Percentiles rank a stretch among this genome's conserved stretches.
Evolutionary conservation across 139 green algal species (phyloP).

Genomic region (Chlamydomonas applanata): DNA sequence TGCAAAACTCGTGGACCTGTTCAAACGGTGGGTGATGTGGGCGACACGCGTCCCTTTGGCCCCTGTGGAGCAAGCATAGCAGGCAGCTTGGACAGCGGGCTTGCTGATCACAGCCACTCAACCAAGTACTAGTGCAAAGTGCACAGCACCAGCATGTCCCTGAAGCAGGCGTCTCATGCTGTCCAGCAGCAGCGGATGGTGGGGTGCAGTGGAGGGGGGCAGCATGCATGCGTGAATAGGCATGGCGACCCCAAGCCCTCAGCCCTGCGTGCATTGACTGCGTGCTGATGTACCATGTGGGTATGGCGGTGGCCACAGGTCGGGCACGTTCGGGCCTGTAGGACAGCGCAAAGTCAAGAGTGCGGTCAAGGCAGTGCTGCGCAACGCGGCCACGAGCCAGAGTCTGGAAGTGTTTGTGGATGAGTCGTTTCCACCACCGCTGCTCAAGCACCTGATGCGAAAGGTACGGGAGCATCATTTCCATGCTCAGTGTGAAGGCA

Average conservation of each 20-base stretch:
- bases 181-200: no score
- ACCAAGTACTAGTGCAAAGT: no score
- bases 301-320: no score
- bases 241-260: no score
- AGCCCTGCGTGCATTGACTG: background rate
- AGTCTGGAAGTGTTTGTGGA: conserved; percentile 33
- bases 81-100: no score
- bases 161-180: background rate
- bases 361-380: conserved; percentile 37
- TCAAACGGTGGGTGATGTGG: background rate
- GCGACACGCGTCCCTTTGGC: background rate
- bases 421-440: conserved; percentile 18
- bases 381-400: conserved; percentile 23
- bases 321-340: background rate
- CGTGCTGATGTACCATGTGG: no score
- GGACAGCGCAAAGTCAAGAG: conserved; percentile 25
- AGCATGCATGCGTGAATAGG: no score
- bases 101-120: no score
- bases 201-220: no score
- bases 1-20: conserved; percentile 18
- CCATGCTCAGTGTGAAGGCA: no score
- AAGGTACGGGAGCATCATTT: no score
- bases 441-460: conserved; percentile 42
- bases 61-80: background rate
- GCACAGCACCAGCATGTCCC: background rate